phyloP scores from a whole-genome alignment of 1,284 basidiomycete species.

The Ceratobasidium papillatum region DNA sequence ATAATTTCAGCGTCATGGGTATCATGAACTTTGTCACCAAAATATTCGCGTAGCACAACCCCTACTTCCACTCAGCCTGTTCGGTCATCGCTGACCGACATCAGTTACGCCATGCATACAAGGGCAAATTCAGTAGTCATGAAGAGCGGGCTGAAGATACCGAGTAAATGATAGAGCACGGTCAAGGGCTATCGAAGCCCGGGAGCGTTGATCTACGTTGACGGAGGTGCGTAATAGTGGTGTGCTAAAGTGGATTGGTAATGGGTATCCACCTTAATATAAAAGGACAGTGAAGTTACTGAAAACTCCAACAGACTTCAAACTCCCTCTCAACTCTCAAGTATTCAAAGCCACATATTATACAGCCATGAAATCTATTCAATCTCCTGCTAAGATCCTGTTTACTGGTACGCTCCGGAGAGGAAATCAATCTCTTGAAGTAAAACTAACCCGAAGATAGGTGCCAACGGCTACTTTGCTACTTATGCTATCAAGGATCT shows the following conservation, averaged over 20 bases:
- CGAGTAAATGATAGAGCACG: too few relatives aligned
- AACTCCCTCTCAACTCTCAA: neutral
- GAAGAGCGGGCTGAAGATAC: neutral
- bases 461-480: constrained; percentile 34
- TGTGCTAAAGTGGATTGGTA: too few relatives aligned
- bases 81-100: neutral
- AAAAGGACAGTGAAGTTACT: neutral
- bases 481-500: constrained; percentile 28
- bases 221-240: too few relatives aligned
- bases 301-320: neutral
- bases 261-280: too few relatives aligned
- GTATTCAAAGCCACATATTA: neutral
- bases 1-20: too few relatives aligned
- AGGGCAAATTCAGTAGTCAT: neutral
- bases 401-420: neutral
- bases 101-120: too few relatives aligned
- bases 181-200: too few relatives aligned
- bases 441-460: neutral
- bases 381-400: constrained; percentile 22
- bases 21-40: too few relatives aligned
- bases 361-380: neutral
- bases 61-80: too few relatives aligned
- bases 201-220: too few relatives aligned
- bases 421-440: neutral
- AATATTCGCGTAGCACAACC: too few relatives aligned